Conservation (phyloP, 495 filamentous ascomycete species). For the Xylaria scruposa region DNA sequence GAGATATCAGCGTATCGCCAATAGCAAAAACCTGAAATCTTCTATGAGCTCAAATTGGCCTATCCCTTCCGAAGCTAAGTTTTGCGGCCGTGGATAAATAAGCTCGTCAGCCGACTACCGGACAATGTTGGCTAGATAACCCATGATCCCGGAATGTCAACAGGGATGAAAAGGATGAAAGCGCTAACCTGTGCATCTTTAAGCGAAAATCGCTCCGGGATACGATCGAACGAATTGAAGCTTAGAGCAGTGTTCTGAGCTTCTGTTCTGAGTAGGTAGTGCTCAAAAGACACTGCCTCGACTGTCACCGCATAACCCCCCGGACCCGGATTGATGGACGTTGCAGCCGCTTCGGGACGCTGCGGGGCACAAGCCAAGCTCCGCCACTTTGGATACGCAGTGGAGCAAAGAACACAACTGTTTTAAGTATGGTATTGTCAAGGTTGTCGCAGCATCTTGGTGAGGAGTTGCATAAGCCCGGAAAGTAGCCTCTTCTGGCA, state of each 20-base stretch:
- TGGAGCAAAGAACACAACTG: conserved; percentile 1
- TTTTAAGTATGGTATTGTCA: background rate
- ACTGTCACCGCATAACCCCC: background rate
- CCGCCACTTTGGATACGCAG: conserved; percentile 14
- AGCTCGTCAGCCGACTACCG: background rate
- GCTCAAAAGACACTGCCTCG: background rate
- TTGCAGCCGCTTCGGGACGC: conserved; percentile 14
- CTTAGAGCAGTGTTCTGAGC: background rate
- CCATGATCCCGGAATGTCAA: background rate
- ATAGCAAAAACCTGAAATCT: background rate
- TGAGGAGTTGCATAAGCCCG: conserved; percentile 1
- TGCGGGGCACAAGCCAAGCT: conserved; percentile 10
- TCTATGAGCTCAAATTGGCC: background rate
- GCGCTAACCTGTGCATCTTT: background rate
- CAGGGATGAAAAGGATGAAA: background rate
- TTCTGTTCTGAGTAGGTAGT: too few species aligned
- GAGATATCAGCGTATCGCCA: background rate
- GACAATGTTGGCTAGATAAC: background rate
- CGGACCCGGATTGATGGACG: background rate
- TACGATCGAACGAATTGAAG: background rate
- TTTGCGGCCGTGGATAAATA: background rate
- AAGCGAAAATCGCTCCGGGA: background rate
- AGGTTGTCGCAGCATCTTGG: background rate
- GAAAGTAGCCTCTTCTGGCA: background rate
- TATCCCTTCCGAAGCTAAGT: background rate